A percentile compares a stretch with the other conserved stretches of the same genome.
Evolutionary conservation across 176 grass and related monocot genomes (phyloP).

Genomic region (Ananas comosus): DNA sequence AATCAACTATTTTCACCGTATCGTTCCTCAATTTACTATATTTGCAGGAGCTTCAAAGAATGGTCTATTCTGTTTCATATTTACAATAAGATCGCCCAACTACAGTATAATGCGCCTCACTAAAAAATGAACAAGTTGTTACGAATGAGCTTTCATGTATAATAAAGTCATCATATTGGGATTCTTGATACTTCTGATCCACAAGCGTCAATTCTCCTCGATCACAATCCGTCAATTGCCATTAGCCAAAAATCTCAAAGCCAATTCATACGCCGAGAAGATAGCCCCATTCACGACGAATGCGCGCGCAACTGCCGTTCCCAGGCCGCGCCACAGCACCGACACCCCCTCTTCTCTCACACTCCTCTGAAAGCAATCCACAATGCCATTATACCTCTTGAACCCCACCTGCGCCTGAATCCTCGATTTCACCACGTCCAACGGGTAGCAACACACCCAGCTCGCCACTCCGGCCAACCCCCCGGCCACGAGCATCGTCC

Average conservation of each 20-base stretch:
- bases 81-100: background rate
- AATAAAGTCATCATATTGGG: background rate
- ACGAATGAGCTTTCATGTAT: background rate
- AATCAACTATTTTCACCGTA: background rate
- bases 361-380: constrained; percentile 76
- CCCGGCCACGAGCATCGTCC: constrained; percentile 79
- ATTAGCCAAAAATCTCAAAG: constrained; percentile 53
- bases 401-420: constrained; percentile 55
- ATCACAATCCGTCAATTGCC: constrained; percentile 31
- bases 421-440: constrained; percentile 91
- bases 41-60: background rate
- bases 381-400: constrained; percentile 58
- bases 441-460: constrained; percentile 89
- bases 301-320: constrained; percentile 66
- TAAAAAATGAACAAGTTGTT: background rate
- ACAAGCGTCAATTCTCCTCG: constrained; percentile 55
- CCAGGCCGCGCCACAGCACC: constrained; percentile 89
- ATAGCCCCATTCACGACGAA: constrained; percentile 94
- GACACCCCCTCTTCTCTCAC: constrained; percentile 64
- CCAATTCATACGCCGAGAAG: constrained; percentile 85
- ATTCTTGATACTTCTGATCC: background rate
- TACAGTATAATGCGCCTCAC: background rate
- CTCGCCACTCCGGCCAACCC: constrained; percentile 86
- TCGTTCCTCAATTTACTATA: background rate
- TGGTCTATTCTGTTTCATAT: background rate